phyloP scores from a whole-genome alignment of 2,329 filamentous ascomycete genomes.

The Colletotrichum truncatum region DNA sequence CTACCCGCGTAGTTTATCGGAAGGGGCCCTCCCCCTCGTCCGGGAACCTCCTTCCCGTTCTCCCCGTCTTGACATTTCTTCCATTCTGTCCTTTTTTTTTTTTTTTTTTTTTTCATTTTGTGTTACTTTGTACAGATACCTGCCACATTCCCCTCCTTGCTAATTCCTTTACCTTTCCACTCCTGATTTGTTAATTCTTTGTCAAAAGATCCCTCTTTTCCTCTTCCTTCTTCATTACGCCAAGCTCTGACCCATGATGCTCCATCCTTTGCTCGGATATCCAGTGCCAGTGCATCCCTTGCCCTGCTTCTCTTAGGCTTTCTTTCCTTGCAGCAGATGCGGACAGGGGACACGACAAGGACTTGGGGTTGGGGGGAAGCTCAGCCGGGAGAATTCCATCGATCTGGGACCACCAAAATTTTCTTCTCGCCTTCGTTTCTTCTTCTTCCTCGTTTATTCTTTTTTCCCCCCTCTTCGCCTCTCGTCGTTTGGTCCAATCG shows the following conservation, averaged over 20 bases:
- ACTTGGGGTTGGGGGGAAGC: neutral
- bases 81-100: too few species aligned
- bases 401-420: constrained; percentile 10
- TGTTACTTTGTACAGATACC: too few species aligned
- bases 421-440: constrained; percentile 8
- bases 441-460: neutral
- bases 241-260: neutral
- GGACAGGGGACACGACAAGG: neutral
- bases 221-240: constrained; percentile 4
- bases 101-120: too few species aligned
- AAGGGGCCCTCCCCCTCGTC: too few species aligned
- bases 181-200: neutral
- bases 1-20: too few species aligned
- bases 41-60: too few species aligned
- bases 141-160: too few species aligned
- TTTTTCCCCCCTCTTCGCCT: too few species aligned
- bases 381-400: constrained; percentile 29
- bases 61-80: too few species aligned
- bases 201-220: neutral
- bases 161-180: too few species aligned
- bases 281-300: neutral
- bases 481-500: neutral
- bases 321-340: constrained; percentile 7
- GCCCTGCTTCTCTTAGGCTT: neutral
- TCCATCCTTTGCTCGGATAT: too few species aligned